These are phyloP conservation scores for Rhizopus stolonifer DNA, from an alignment of 371 early-diverging fungal genomes.

Conservation along the genomic window DNA sequence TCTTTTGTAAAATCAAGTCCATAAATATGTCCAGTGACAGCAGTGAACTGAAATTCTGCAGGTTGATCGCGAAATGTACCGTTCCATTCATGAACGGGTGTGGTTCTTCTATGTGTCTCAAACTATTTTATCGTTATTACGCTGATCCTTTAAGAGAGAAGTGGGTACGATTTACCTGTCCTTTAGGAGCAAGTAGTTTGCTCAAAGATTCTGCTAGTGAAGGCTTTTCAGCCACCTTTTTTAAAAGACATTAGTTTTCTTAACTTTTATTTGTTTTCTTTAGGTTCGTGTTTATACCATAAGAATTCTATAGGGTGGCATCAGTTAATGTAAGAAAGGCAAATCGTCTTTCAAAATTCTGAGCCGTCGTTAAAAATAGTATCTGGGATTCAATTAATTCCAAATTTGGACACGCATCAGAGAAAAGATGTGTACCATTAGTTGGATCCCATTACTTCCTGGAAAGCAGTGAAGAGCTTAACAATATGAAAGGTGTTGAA, in stretches of 20 bases:
- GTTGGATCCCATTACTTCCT: too few species aligned
- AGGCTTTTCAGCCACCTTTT: conserved; percentile 75
- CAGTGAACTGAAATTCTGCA: conserved; percentile 46
- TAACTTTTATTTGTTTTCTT: not conserved
- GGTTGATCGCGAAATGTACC: conserved; percentile 35
- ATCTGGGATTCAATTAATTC: too few species aligned
- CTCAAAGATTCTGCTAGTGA: conserved; percentile 70
- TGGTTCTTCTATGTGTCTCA: conserved; percentile 31
- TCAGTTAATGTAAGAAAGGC: not conserved
- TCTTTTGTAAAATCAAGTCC: conserved; percentile 48
- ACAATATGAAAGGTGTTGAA: too few species aligned
- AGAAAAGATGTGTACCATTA: too few species aligned
- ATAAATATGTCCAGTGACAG: conserved; percentile 50
- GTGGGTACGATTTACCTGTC: conserved; percentile 28
- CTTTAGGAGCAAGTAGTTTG: conserved; percentile 49
- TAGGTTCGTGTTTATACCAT: not conserved
- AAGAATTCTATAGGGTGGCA: not conserved
- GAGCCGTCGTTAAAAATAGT: too few species aligned
- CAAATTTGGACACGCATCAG: too few species aligned
- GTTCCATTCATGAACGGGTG: conserved; percentile 51
- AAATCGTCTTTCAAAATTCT: too few species aligned
- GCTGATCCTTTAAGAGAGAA: not conserved
- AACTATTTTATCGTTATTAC: conserved; percentile 18
- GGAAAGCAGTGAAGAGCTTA: too few species aligned
- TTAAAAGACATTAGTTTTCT: too few species aligned